Percentiles rank a stretch among this genome's conserved stretches.
Conservation (phyloP, 306 rosid species). For the Inga laurina region DNA sequence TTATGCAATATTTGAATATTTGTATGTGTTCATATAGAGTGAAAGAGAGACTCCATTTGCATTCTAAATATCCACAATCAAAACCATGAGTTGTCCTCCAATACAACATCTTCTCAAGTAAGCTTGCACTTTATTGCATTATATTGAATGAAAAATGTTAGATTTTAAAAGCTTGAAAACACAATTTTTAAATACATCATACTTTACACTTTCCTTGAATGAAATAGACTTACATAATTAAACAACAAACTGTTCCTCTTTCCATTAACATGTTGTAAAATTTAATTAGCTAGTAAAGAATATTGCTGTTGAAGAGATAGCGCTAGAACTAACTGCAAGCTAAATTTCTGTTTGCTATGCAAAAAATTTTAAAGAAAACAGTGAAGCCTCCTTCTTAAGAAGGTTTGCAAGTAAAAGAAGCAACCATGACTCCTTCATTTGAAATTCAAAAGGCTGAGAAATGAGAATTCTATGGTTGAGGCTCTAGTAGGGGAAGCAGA, state of each 20-base stretch:
- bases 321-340: background rate
- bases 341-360: background rate
- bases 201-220: too few species aligned
- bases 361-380: background rate
- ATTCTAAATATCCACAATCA: background rate
- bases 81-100: background rate
- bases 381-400: background rate
- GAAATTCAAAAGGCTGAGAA: background rate
- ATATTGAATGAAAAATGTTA: too few species aligned
- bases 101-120: background rate
- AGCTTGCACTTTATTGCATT: too few species aligned
- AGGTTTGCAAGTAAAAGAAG: background rate
- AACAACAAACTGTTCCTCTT: too few species aligned
- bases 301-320: background rate
- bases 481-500: background rate
- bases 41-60: too few species aligned
- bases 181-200: too few species aligned
- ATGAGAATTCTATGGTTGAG: background rate
- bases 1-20: too few species aligned
- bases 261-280: too few species aligned
- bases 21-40: too few species aligned
- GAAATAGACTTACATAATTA: too few species aligned
- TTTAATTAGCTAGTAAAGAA: background rate
- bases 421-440: background rate
- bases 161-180: too few species aligned